These are phyloP conservation scores for Exophiala bonariae DNA, from an alignment of 2,329 filamentous ascomycete genomes.

Conservation along the genomic window DNA sequence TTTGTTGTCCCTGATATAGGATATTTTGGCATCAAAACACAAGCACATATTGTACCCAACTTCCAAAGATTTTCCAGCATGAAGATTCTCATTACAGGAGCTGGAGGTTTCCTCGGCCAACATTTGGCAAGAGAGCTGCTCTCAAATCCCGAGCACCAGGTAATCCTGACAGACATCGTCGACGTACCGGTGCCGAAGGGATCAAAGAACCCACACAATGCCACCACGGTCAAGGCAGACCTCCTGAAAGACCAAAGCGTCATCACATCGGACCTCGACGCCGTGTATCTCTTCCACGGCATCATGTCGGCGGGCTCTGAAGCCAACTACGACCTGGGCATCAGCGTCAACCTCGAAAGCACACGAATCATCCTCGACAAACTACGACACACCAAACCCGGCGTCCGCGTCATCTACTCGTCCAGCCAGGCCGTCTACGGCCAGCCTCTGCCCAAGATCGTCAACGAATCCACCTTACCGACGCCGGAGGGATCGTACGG, in stretches of 20 bases:
- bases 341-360: slow-evolving; percentile 62
- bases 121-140: slow-evolving; percentile 59
- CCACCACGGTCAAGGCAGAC: slow-evolving; percentile 53
- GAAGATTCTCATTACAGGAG: slow-evolving; percentile 64
- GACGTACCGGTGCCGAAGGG: slow-evolving; percentile 52
- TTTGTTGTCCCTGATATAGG: too few relatives aligned
- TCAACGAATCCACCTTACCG: slow-evolving; percentile 53
- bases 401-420: slow-evolving; percentile 60
- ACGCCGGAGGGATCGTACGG: slow-evolving; percentile 65
- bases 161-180: slow-evolving; percentile 60
- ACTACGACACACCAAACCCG: slow-evolving; percentile 51
- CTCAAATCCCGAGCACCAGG: slow-evolving; percentile 44
- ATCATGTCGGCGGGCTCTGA: slow-evolving; percentile 68
- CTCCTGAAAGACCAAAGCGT: slow-evolving; percentile 47
- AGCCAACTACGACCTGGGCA: slow-evolving; percentile 59
- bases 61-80: too few relatives aligned
- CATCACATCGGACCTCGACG: slow-evolving; percentile 46
- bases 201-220: slow-evolving; percentile 51
- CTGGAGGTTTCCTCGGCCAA: slow-evolving; percentile 65
- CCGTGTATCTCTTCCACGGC: slow-evolving; percentile 64
- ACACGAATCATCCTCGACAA: slow-evolving; percentile 56
- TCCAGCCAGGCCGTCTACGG: slow-evolving; percentile 66
- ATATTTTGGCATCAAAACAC: too few relatives aligned
- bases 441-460: slow-evolving; percentile 53
- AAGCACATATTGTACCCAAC: too few relatives aligned